A percentile compares a stretch with the other conserved stretches of the same genome.
phyloP scores from a whole-genome alignment of 495 filamentous ascomycete genomes.

The Oidiodendron maius region DNA sequence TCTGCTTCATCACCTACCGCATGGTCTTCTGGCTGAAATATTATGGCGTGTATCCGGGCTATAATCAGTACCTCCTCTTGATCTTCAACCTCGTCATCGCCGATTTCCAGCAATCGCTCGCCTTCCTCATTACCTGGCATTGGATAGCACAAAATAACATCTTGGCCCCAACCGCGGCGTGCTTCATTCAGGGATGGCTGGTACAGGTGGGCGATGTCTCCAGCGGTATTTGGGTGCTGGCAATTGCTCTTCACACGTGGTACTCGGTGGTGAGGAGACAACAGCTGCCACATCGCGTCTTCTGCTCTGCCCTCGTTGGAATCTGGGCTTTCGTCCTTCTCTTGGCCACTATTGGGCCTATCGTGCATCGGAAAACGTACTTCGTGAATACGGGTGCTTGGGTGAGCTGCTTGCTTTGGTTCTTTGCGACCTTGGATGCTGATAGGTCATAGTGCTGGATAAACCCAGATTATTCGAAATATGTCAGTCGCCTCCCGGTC shows the following conservation, averaged over 20 bases:
- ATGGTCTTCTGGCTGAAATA: slow-evolving; percentile 41
- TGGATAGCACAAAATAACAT: slow-evolving; percentile 48
- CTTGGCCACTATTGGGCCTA: slow-evolving; percentile 44
- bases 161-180: slow-evolving; percentile 40
- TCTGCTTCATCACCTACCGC: slow-evolving; percentile 43
- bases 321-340: slow-evolving; percentile 46
- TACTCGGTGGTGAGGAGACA: slow-evolving; percentile 41
- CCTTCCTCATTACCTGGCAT: slow-evolving; percentile 50
- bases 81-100: slow-evolving; percentile 60
- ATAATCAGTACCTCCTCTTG: slow-evolving; percentile 58
- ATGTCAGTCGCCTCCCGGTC: neutral
- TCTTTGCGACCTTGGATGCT: neutral
- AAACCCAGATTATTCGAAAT: slow-evolving; percentile 7
- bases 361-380: slow-evolving; percentile 37
- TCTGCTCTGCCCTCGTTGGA: slow-evolving; percentile 35
- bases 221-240: slow-evolving; percentile 55
- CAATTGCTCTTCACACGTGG: slow-evolving; percentile 54
- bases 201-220: slow-evolving; percentile 56
- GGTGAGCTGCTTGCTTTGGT: slow-evolving; percentile 27
- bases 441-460: slow-evolving; percentile 14
- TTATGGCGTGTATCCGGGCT: slow-evolving; percentile 35
- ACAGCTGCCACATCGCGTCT: slow-evolving; percentile 37
- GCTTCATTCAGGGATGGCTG: slow-evolving; percentile 55
- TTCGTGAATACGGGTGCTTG: slow-evolving; percentile 47
- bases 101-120: slow-evolving; percentile 52